phyloP scores from a whole-genome alignment of 2,329 filamentous ascomycete species.

The Moelleriella libera region DNA sequence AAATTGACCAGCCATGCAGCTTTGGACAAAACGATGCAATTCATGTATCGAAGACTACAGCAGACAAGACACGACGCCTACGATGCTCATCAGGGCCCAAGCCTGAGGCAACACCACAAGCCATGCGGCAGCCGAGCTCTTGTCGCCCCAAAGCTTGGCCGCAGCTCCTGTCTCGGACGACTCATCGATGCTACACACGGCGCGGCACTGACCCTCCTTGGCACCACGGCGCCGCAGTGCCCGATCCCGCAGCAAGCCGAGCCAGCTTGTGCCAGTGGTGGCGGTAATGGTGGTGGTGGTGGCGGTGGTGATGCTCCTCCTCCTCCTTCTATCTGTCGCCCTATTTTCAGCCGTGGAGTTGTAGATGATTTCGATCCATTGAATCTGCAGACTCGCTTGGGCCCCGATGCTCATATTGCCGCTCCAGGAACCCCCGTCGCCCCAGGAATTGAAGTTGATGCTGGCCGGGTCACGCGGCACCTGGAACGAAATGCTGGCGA shows the following conservation, averaged over 20 bases:
- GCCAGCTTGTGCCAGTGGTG: neutral
- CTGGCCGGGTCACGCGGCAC: constrained; percentile 36
- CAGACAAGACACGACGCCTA: neutral
- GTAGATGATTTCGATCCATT: constrained; percentile 49
- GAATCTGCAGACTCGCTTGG: constrained; percentile 41
- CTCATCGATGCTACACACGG: constrained; percentile 20
- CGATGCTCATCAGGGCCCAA: neutral
- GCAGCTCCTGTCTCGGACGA: constrained; percentile 12
- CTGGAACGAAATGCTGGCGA: constrained; percentile 39
- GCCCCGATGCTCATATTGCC: constrained; percentile 39
- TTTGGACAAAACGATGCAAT: neutral
- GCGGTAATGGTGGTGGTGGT: neutral
- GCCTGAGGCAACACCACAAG: neutral
- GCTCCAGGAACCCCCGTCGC: constrained; percentile 44
- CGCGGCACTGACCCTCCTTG: constrained; percentile 8
- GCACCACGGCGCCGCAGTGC: neutral
- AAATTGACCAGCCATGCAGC: neutral
- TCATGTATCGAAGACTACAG: too few relatives aligned
- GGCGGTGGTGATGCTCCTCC: neutral
- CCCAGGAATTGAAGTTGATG: constrained; percentile 47
- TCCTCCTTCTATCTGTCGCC: neutral
- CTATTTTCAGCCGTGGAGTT: constrained; percentile 19
- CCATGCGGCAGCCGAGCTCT: neutral
- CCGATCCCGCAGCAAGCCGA: neutral
- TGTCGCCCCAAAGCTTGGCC: constrained; percentile 11